Evolutionary conservation across 306 rosid genomes (phyloP).

Genomic region (Elaeagnus macrophylla): DNA sequence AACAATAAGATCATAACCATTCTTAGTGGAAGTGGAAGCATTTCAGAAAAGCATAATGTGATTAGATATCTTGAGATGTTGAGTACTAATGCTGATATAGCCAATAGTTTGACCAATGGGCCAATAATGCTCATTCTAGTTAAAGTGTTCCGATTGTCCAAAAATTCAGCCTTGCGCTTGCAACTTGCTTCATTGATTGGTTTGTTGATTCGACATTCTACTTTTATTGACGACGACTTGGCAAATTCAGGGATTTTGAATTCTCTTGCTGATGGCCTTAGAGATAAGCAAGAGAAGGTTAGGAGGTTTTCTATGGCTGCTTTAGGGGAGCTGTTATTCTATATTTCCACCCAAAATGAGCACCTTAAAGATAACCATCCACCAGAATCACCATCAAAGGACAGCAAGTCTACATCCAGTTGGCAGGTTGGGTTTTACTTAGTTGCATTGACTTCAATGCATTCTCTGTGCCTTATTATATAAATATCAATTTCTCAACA

Average conservation of each 20-base stretch:
- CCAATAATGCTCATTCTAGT: slow-evolving; percentile 84
- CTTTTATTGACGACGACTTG: slow-evolving; percentile 70
- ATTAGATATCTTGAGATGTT: slow-evolving; percentile 86
- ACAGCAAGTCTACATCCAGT: slow-evolving; percentile 41
- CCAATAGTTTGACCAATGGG: slow-evolving; percentile 94
- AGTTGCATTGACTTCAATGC: slow-evolving; percentile 16
- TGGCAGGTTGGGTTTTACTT: slow-evolving; percentile 75
- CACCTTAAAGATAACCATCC: slow-evolving; percentile 53
- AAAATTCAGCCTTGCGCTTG: slow-evolving; percentile 74
- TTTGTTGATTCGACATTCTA: slow-evolving; percentile 82
- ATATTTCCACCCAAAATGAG: slow-evolving; percentile 80
- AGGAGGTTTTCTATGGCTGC: slow-evolving; percentile 99
- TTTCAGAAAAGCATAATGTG: slow-evolving; percentile 82
- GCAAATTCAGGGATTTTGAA: slow-evolving; percentile 83
- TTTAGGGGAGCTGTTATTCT: slow-evolving; percentile 85
- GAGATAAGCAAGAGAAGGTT: slow-evolving; percentile 92
- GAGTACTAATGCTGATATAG: slow-evolving; percentile 82
- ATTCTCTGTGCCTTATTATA: slow-evolving; percentile 8
- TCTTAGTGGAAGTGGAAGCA: slow-evolving; percentile 60
- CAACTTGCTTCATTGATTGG: slow-evolving; percentile 93
- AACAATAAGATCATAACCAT: slow-evolving; percentile 51
- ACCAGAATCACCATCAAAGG: slow-evolving; percentile 76
- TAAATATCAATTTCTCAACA: slow-evolving; percentile 18
- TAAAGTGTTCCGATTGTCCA: slow-evolving; percentile 81
- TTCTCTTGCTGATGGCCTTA: slow-evolving; percentile 78